Evolutionary conservation across 2,329 filamentous ascomycete species (phyloP).

Genomic region (Exophiala spinifera): DNA sequence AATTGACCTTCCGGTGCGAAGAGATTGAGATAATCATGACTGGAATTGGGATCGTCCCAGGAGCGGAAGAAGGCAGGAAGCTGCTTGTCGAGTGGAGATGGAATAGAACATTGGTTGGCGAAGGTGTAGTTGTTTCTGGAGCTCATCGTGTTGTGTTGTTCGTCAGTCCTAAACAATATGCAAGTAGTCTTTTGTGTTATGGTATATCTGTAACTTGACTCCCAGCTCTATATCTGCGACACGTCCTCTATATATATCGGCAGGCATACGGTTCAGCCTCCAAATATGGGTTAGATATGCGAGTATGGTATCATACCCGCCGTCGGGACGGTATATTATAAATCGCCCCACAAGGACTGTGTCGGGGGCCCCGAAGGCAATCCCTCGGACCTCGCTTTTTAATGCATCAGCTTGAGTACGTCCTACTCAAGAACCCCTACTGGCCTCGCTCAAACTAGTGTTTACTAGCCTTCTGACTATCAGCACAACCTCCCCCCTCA

Average conservation of each 20-base stretch:
- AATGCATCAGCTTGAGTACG: slow-evolving; percentile 3
- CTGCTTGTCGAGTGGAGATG: slow-evolving; percentile 9
- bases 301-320: slow-evolving; percentile 3
- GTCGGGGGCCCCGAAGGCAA: neutral
- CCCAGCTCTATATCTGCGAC: slow-evolving; percentile 1
- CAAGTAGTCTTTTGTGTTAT: slow-evolving; percentile 4
- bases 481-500: slow-evolving; percentile 4
- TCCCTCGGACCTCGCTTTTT: slow-evolving; percentile 6
- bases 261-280: neutral
- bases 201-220: slow-evolving; percentile 2
- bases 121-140: slow-evolving; percentile 21
- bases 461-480: slow-evolving; percentile 7
- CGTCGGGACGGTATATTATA: neutral
- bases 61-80: slow-evolving; percentile 20
- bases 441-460: slow-evolving; percentile 2
- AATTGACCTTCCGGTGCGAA: slow-evolving; percentile 17
- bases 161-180: slow-evolving; percentile 3
- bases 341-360: slow-evolving; percentile 3
- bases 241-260: neutral
- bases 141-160: slow-evolving; percentile 7
- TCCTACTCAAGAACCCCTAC: slow-evolving; percentile 6
- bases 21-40: slow-evolving; percentile 13
- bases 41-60: slow-evolving; percentile 18
- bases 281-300: slow-evolving; percentile 1
- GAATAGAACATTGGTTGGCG: slow-evolving; percentile 18